A percentile compares a stretch with the other conserved stretches of the same genome.
phyloP scores from a whole-genome alignment of 306 rosid genomes.

The Rosa rugosa region DNA sequence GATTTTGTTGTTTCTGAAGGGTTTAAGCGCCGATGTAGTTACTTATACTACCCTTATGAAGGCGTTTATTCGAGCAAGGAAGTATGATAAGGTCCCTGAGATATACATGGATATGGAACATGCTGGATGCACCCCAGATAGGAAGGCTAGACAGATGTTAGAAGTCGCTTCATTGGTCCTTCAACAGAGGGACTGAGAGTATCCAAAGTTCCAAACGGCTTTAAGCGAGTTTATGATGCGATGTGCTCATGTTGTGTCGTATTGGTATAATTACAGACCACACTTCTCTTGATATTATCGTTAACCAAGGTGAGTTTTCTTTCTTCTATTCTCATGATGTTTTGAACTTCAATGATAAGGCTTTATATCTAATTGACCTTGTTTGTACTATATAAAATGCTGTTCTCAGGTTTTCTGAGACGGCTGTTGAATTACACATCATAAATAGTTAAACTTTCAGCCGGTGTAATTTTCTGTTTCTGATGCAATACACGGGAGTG shows the following conservation, averaged over 20 bases:
- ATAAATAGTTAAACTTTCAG: background rate
- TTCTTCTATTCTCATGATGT: background rate
- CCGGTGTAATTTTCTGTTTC: background rate
- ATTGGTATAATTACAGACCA: background rate
- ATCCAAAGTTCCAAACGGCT: background rate
- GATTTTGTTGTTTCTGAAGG: conserved; percentile 43
- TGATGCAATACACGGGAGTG: background rate
- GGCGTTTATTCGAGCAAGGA: conserved; percentile 65
- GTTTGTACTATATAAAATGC: background rate
- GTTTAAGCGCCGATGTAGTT: conserved; percentile 67
- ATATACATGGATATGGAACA: conserved; percentile 65
- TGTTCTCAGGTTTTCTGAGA: background rate
- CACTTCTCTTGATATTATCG: background rate
- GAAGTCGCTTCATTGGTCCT: conserved; percentile 52
- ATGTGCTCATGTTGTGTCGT: background rate
- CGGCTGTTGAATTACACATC: background rate
- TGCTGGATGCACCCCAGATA: conserved; percentile 71
- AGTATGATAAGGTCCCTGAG: conserved; percentile 56
- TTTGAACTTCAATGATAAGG: background rate
- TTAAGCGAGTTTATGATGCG: background rate
- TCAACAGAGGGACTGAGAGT: conserved; percentile 33
- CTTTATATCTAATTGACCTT: background rate
- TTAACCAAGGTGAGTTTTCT: background rate
- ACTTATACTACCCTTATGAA: conserved; percentile 81
- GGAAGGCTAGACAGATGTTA: conserved; percentile 74